A percentile compares a stretch with the other conserved stretches of the same genome.
Conservation (phyloP, 345 rosid genomes). For the Pistacia vera region DNA sequence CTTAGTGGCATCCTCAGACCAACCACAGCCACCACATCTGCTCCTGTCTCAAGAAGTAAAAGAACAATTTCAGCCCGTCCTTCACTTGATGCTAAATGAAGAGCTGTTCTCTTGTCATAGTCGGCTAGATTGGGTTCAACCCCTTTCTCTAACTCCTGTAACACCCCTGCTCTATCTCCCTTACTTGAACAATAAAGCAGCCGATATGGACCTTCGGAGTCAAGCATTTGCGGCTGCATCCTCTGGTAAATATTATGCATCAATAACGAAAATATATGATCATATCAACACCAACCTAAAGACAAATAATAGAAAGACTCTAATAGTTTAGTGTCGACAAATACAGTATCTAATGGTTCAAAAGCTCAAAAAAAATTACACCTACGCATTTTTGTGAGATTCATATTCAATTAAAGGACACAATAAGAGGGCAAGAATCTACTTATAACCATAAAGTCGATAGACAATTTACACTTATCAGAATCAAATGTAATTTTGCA, state of each 20-base stretch:
- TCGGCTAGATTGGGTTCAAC: constrained; percentile 51
- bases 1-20: constrained; percentile 66
- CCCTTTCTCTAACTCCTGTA: constrained; percentile 55
- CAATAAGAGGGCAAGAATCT: too few relatives aligned
- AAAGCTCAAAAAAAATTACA: too few relatives aligned
- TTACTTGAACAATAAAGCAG: constrained; percentile 56
- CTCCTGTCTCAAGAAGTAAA: constrained; percentile 59
- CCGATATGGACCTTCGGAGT: constrained; percentile 47
- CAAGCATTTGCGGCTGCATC: constrained; percentile 25
- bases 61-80: constrained; percentile 55
- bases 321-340: not conserved
- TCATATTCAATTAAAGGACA: too few relatives aligned
- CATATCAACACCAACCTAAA: not conserved
- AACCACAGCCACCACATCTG: constrained; percentile 84
- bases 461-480: not conserved
- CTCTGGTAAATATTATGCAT: constrained; percentile 18
- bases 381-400: too few relatives aligned
- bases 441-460: not conserved
- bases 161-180: constrained; percentile 52
- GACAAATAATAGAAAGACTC: not conserved
- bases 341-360: not conserved
- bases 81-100: constrained; percentile 65
- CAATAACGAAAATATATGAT: not conserved
- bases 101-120: constrained; percentile 70
- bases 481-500: not conserved